Evolutionary conservation across 768 basidiomycete genomes (phyloP), one percentile per base, ranked within the genome.

Genomic region (Amanita inopinata): DNA sequence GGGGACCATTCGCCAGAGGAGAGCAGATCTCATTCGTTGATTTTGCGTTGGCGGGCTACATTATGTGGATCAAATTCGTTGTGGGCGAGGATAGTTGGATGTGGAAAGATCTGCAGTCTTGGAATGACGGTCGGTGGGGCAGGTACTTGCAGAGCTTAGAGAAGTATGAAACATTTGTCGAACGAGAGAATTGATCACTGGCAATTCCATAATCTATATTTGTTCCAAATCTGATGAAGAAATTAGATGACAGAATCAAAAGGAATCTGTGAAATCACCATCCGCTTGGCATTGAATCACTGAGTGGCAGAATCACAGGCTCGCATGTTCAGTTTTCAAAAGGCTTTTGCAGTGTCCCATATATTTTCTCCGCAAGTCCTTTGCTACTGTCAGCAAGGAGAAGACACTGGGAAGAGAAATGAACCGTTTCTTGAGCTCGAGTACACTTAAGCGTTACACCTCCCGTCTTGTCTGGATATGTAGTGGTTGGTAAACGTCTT

Each of bases 361-460:
- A 70, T 2, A 66, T 56, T 34, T 56, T 58, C 43, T 56, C 46
- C 2, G 63, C 62, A 22, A 62, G 41, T n/a, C 57, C 60, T 38
- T 35, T 5, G 63, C 63, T 36, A 62, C 57, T 45, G 53, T 54
- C 43, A 64, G 65, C 1, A 55, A 46, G 3, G 60, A 36, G 61
- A 63, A 22, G 2, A 10, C 17, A 19, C 31, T 22, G 12, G 15
- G 27, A 6, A 4, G 10, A 38, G 28, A 11, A 20, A 56, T 56
- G 32, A 38, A 64, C 74, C 35, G 65, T 58, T 59, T 76, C 74
- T 40, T 73, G 71, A 8, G 44, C 42, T 22, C 66, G 66, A 10
- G 59, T 62, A 47, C 73, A 76, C 46, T 63, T 71, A 10, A 75
- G 55, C 9, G 72, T 74, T 4, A 77, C 68, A 11, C 70, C 73